phyloP scores from a whole-genome alignment of 805 yeast species.

The Tetrapisispora pingtungensis region DNA sequence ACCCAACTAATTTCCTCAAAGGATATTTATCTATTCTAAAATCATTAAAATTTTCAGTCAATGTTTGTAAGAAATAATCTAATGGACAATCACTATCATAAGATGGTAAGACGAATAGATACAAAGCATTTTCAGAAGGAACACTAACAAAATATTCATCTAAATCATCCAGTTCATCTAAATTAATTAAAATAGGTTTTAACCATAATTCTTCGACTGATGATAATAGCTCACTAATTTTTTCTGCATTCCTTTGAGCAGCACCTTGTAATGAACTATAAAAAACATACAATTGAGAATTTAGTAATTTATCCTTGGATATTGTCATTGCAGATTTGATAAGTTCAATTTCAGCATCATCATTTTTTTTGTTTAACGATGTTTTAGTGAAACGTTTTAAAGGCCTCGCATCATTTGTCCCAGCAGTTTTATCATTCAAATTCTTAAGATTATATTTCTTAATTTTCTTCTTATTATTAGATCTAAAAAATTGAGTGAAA shows the following conservation, averaged over 20 bases:
- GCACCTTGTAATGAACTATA: slow-evolving; percentile 84
- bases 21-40: slow-evolving; percentile 82
- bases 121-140: slow-evolving; percentile 48
- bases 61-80: slow-evolving; percentile 73
- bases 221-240: slow-evolving; percentile 34
- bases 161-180: slow-evolving; percentile 76
- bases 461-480: slow-evolving; percentile 23
- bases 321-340: slow-evolving; percentile 30
- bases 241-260: slow-evolving; percentile 57
- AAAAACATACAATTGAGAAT: slow-evolving; percentile 56
- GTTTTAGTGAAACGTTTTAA: slow-evolving; percentile 2
- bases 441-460: slow-evolving; percentile 30
- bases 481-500: slow-evolving; percentile 31
- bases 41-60: slow-evolving; percentile 73
- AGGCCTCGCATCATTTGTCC: not conserved
- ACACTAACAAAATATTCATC: slow-evolving; percentile 70
- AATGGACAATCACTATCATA: slow-evolving; percentile 89
- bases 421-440: slow-evolving; percentile 9
- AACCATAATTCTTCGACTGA: slow-evolving; percentile 22
- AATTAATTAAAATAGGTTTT: slow-evolving; percentile 47
- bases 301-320: slow-evolving; percentile 35
- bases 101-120: slow-evolving; percentile 73
- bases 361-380: not conserved
- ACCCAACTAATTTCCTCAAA: slow-evolving; percentile 57
- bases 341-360: slow-evolving; percentile 20